Evolutionary conservation across 371 early-diverging fungal genomes (phyloP), one percentile per base, ranked within the genome.

Genomic region (Coemansia sp.): DNA sequence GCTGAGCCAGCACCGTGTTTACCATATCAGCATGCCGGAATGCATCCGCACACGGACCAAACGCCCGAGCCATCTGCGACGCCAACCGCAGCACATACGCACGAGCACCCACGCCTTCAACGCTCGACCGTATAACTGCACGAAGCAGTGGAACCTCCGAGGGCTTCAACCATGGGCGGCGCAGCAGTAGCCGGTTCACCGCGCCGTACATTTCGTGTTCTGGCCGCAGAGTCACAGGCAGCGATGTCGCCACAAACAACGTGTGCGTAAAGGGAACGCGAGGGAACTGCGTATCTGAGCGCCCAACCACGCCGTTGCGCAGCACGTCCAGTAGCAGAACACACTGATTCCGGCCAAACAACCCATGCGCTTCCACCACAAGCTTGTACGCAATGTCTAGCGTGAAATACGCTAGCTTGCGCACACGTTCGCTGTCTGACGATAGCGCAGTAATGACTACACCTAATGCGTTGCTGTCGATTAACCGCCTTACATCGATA

Each of bases 371-470:
- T 3, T 30, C 57, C 6, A 48, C 26, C 6, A 77, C n/a, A 26
- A 40, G 48, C 18, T 57, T 25, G 20, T 71, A 68, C 8, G 78
- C 59, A n/a, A 18, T 16, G 33, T 79, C 79, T 2, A 79, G 52
- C 0, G 62, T 62, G 30, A 42, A 75, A 56, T 71, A 79, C n/a
- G 78, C 79, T 21, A 79, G 71, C 25, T 63, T 64, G 18, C 79
- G 79, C 9, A 54, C 58, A 3, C 23, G 50, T 39, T 21, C 18
- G 52, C 68, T 60, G 16, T 65, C 63, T 20, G 79, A 77, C 5
- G 79, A 71, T 25, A 79, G 59, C 16, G 78, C 64, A 1, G 62
- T 68, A 8, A 79, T 21, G 20, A 64, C 72, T 7, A 79, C 48
- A 3, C 79, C 72, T 8, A 54, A 51, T 1, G 72, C 68, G 7